Percentiles rank a stretch among this genome's conserved stretches.
These are phyloP conservation scores for Apiospora marii DNA, from an alignment of 2,329 filamentous ascomycete species.

Conservation along the genomic window DNA sequence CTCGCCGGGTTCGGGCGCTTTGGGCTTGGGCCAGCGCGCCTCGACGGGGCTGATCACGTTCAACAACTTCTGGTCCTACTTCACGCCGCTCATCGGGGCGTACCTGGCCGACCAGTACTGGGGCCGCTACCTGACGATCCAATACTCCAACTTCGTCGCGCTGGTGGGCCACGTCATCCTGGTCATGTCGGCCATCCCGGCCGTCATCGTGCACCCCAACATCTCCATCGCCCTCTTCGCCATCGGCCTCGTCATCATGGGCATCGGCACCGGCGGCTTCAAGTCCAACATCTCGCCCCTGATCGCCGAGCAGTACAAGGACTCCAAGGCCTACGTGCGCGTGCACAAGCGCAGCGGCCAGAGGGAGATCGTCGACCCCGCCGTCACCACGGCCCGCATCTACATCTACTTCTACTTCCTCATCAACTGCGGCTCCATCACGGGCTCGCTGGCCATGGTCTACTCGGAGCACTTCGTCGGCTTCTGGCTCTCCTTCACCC, in stretches of 20 bases:
- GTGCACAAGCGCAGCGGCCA: constrained; percentile 60
- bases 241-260: constrained; percentile 61
- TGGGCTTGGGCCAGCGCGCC: constrained; percentile 34
- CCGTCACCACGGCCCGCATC: constrained; percentile 72
- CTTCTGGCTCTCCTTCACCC: constrained; percentile 65
- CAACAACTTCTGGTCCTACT: constrained; percentile 67
- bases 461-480: constrained; percentile 68
- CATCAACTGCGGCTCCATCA: constrained; percentile 61
- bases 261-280: constrained; percentile 76
- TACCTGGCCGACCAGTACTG: constrained; percentile 66
- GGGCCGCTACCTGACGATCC: constrained; percentile 70
- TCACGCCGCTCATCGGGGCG: constrained; percentile 64
- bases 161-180: constrained; percentile 68
- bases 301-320: constrained; percentile 74
- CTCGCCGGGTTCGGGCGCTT: constrained; percentile 16
- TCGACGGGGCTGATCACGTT: constrained; percentile 48
- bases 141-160: constrained; percentile 48
- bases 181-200: constrained; percentile 65
- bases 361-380: constrained; percentile 75
- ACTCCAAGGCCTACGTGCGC: constrained; percentile 64
- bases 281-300: constrained; percentile 78
- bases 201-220: constrained; percentile 60
- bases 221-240: constrained; percentile 68
- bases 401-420: constrained; percentile 67
- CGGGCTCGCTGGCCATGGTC: constrained; percentile 57